These are phyloP conservation scores for Saccharomycopsis olivae DNA, from an alignment of 805 yeast species.

Conservation along the genomic window DNA sequence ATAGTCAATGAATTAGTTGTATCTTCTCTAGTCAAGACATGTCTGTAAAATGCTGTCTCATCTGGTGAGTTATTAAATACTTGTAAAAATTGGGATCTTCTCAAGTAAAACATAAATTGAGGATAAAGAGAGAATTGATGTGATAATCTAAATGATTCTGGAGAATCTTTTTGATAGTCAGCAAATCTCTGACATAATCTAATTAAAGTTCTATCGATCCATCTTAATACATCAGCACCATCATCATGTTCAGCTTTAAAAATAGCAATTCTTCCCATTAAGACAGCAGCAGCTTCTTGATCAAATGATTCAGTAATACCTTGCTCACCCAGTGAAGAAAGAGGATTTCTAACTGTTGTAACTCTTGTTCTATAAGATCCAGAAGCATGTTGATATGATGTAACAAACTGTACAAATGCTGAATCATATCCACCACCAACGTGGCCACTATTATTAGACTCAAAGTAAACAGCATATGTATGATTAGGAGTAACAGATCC, in stretches of 20 bases:
- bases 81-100: constrained; percentile 56
- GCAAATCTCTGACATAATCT: constrained; percentile 38
- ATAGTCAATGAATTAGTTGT: constrained; percentile 48
- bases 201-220: constrained; percentile 38
- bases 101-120: constrained; percentile 55
- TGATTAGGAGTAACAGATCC: constrained; percentile 79
- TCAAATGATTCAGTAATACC: constrained; percentile 43
- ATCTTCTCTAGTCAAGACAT: constrained; percentile 52
- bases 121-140: constrained; percentile 45
- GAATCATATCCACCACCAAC: constrained; percentile 21
- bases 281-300: constrained; percentile 59
- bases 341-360: constrained; percentile 39
- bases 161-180: constrained; percentile 35
- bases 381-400: constrained; percentile 51
- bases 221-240: constrained; percentile 33
- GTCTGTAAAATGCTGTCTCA: constrained; percentile 57
- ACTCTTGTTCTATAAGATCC: constrained; percentile 50
- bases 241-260: constrained; percentile 30
- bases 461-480: constrained; percentile 84
- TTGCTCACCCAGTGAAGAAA: constrained; percentile 31
- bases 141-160: constrained; percentile 40
- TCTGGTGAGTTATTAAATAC: constrained; percentile 65
- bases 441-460: constrained; percentile 37
- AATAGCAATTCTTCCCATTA: constrained; percentile 46
- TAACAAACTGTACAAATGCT: constrained; percentile 40